Conservation (phyloP, 805 yeast genomes). For the Sugiyamaella floridensis region DNA sequence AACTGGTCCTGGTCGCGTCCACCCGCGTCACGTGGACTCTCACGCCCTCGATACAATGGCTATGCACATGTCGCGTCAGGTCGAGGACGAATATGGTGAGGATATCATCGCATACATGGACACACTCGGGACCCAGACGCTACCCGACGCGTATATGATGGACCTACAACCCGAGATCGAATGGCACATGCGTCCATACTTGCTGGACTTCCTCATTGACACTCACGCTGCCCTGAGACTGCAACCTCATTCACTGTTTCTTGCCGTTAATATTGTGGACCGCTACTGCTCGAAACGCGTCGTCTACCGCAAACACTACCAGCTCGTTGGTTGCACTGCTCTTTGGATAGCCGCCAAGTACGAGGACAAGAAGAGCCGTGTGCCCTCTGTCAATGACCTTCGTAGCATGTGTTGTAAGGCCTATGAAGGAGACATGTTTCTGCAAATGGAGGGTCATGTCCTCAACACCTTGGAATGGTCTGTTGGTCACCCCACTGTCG, state of each 20-base stretch:
- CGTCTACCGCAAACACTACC: constrained; percentile 79
- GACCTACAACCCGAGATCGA: constrained; percentile 84
- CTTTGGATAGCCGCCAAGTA: constrained; percentile 88
- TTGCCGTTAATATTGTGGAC: constrained; percentile 70
- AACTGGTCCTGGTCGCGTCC: background rate
- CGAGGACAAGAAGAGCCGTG: constrained; percentile 64
- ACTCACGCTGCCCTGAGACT: constrained; percentile 50
- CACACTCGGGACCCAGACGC: constrained; percentile 27
- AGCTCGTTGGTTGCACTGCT: constrained; percentile 84
- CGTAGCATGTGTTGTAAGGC: constrained; percentile 63
- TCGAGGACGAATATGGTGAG: constrained; percentile 32
- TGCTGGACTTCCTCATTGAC: constrained; percentile 76
- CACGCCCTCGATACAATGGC: constrained; percentile 18
- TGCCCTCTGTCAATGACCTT: constrained; percentile 68
- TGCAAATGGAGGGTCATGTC: constrained; percentile 75
- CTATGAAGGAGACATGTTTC: constrained; percentile 54
- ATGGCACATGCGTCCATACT: constrained; percentile 61
- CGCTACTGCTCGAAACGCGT: constrained; percentile 86
- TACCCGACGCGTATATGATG: constrained; percentile 58
- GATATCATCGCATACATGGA: constrained; percentile 33
- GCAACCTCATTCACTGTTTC: constrained; percentile 62
- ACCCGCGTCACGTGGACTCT: constrained; percentile 5
- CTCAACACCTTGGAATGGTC: constrained; percentile 67
- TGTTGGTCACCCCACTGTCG: constrained; percentile 54
- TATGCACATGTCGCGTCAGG: constrained; percentile 12